These are phyloP conservation scores for Collariella sp. DNA, from an alignment of 495 filamentous ascomycete species.

Conservation along the genomic window DNA sequence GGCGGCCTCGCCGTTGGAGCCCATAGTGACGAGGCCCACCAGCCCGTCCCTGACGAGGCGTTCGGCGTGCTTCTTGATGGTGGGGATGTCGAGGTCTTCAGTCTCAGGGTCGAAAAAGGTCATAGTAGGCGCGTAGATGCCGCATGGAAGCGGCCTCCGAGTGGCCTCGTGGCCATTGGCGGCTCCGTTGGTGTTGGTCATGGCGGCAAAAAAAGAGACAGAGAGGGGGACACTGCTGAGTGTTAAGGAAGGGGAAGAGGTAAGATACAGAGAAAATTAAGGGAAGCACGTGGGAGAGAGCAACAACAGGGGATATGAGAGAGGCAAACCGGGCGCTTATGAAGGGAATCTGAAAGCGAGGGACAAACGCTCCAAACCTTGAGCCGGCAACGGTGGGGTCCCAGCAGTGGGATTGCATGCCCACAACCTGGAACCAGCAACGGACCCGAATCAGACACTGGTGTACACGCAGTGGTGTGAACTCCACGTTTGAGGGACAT, in stretches of 20 bases:
- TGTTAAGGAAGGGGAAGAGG: not conserved
- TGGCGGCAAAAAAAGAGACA: conserved; percentile 1
- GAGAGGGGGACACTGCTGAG: not conserved
- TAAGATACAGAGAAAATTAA: not conserved
- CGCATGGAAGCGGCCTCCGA: conserved; percentile 62
- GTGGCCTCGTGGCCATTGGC: conserved; percentile 33
- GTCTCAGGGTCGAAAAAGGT: conserved; percentile 79
- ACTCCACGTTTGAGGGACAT: too few species aligned
- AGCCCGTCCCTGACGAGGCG: conserved; percentile 76
- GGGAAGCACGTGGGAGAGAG: conserved; percentile 3
- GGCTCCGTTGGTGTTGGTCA: conserved; percentile 32
- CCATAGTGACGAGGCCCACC: conserved; percentile 78
- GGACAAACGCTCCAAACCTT: conserved; percentile 28
- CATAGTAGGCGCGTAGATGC: conserved; percentile 85
- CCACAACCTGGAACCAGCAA: not conserved
- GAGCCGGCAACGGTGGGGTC: conserved; percentile 24
- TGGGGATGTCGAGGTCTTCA: conserved; percentile 73
- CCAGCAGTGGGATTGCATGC: not conserved
- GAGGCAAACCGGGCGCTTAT: conserved; percentile 24
- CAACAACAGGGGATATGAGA: conserved; percentile 7
- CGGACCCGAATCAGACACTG: not conserved
- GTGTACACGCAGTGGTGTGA: not conserved
- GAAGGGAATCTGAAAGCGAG: conserved; percentile 12
- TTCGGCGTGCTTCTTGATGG: conserved; percentile 70
- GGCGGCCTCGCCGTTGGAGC: conserved; percentile 82